These are phyloP conservation scores for Pseudofabraea citricarpa DNA, from an alignment of 2,329 filamentous ascomycete genomes.

Conservation along the genomic window DNA sequence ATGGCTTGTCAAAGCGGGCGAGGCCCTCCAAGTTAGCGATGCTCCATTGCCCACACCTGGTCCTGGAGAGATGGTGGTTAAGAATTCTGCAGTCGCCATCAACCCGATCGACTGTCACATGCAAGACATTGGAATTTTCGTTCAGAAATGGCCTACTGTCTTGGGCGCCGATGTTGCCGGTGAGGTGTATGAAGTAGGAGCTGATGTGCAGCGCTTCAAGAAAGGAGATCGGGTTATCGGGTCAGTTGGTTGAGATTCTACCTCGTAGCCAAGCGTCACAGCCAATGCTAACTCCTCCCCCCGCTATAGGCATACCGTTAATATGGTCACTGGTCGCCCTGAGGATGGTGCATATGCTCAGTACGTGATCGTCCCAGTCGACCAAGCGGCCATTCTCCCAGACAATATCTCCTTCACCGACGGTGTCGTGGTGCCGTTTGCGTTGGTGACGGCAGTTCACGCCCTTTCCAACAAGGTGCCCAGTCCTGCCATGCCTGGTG, in stretches of 20 bases:
- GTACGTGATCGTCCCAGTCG: slow-evolving; percentile 20
- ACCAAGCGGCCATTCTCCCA: slow-evolving; percentile 20
- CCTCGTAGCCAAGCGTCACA: not conserved
- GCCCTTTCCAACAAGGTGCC: slow-evolving; percentile 21
- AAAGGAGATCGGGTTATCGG: slow-evolving; percentile 45
- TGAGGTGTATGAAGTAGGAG: slow-evolving; percentile 45
- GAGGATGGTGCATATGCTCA: slow-evolving; percentile 24
- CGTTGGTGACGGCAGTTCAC: slow-evolving; percentile 23
- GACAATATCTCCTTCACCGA: slow-evolving; percentile 23
- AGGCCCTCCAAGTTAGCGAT: slow-evolving; percentile 28
- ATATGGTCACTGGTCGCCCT: slow-evolving; percentile 22
- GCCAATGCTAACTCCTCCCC: not conserved
- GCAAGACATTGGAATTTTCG: slow-evolving; percentile 21
- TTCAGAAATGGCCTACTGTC: slow-evolving; percentile 27
- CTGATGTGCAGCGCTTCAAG: slow-evolving; percentile 41
- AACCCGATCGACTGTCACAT: slow-evolving; percentile 29
- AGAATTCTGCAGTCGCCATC: slow-evolving; percentile 27
- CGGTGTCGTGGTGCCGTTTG: slow-evolving; percentile 25
- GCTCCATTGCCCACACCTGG: slow-evolving; percentile 33
- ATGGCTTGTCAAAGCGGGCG: slow-evolving; percentile 21
- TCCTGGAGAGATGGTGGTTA: slow-evolving; percentile 31
- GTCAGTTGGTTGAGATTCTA: not conserved
- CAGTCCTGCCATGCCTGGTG: slow-evolving; percentile 13
- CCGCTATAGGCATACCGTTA: slow-evolving; percentile 8
- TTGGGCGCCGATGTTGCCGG: slow-evolving; percentile 51